Evolutionary conservation across 2,329 filamentous ascomycete species (phyloP), one percentile per base, ranked within the genome.

Genomic region (Ceratocystis alfenasii): DNA sequence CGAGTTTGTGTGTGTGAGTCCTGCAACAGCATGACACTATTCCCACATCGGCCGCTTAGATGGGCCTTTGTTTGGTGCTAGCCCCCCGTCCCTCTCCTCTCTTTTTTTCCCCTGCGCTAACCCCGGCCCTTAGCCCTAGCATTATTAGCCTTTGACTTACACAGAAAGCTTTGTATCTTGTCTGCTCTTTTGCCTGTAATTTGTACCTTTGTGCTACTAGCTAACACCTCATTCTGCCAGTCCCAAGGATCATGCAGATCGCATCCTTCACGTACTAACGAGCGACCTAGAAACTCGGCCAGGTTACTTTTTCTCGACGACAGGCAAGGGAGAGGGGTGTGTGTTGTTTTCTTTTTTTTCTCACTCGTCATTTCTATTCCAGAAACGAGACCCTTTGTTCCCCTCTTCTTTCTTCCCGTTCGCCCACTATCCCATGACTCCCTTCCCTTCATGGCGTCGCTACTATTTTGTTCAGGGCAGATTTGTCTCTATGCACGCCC

Each of bases 11-110:
- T 53, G 48, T 53, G 25, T 10, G 20, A 33, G 25, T 59, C 55
- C 30, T 59, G 55, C 55, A 59, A 15, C 48, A 53, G 48, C 48
- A 53, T 53, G 48, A 53, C 36, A 41, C 48, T 53, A 25, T 22
- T 25, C 15, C 17, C 48, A 53, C 2, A n/a, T 25, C 8, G 48
- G 48, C 22, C 48, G 22, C 48, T 12, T 5, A 53, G 22, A 53
- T 28, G 8, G 48, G 48, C 20, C 48, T 12, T 53, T 53, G 48
- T 53, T 15, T 53, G 48, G 28, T 53, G 48, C 25, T 28, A 53
- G 22, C 25, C 5, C 17, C 20, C n/a, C n/a, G 46, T 17, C 46
- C 48, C 48, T 53, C 48, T 53, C n/a, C 48, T 53, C 48, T 22
- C n/a, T 10, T 12, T 50, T 20, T 6, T 25, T 25, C 48, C n/a